Evolutionary conservation across 495 filamentous ascomycete genomes (phyloP).

Genomic region (Aspergillus ellipticus): DNA sequence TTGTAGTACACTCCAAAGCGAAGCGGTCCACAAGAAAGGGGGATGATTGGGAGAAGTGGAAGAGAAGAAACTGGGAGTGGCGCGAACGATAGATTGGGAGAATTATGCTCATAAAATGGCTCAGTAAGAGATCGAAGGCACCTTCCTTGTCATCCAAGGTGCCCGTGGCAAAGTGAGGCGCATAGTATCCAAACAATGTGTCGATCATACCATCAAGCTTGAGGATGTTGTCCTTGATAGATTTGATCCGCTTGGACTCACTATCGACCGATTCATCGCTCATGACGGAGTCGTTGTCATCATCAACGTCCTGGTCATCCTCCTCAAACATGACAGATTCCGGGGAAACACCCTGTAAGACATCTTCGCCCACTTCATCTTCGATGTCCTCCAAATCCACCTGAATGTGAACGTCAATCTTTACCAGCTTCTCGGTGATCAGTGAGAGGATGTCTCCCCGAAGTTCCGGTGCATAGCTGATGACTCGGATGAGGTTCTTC

Average conservation of each 20-base stretch:
- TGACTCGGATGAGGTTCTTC: constrained; percentile 69
- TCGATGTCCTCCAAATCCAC: constrained; percentile 84
- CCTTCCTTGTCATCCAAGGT: constrained; percentile 43
- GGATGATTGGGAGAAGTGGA: constrained; percentile 83
- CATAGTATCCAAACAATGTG: constrained; percentile 79
- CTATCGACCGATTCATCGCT: constrained; percentile 45
- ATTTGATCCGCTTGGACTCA: constrained; percentile 49
- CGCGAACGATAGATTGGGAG: constrained; percentile 84
- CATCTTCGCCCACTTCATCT: constrained; percentile 60
- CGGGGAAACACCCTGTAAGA: constrained; percentile 35
- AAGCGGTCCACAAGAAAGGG: constrained; percentile 74
- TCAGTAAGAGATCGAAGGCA: constrained; percentile 67
- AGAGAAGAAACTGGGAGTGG: constrained; percentile 86
- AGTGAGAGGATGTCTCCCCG: constrained; percentile 76
- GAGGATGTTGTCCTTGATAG: constrained; percentile 72
- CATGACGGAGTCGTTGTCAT: constrained; percentile 52
- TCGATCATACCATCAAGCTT: constrained; percentile 95
- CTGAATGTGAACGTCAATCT: constrained; percentile 92
- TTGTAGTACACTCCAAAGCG: constrained; percentile 67
- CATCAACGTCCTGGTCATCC: constrained; percentile 51
- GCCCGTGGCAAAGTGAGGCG: constrained; percentile 57
- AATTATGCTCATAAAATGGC: constrained; percentile 79
- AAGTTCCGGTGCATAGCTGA: constrained; percentile 74
- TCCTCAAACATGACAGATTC: constrained; percentile 34
- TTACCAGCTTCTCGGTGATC: constrained; percentile 78